Evolutionary conservation across 2,329 filamentous ascomycete species (phyloP).

Genomic region (Mycogone perniciosa): DNA sequence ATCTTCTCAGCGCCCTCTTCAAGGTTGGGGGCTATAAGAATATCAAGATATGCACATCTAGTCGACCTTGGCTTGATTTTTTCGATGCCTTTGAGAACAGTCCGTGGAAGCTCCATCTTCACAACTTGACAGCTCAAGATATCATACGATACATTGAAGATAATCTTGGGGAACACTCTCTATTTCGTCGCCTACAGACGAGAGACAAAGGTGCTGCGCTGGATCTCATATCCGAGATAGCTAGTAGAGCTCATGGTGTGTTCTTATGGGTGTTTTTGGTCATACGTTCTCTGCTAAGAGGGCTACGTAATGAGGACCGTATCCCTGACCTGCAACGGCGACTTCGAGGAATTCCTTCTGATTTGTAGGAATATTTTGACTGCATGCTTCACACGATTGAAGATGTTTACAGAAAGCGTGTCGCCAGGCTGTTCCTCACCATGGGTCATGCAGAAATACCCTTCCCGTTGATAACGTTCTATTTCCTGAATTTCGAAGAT

Average conservation of each 20-base stretch:
- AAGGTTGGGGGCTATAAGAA: conserved; percentile 1
- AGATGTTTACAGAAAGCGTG: neutral
- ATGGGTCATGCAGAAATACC: conserved; percentile 2
- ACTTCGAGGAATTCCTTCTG: conserved; percentile 6
- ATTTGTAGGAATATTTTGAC: conserved; percentile 12
- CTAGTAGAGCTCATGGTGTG: conserved; percentile 12
- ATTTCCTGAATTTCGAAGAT: conserved; percentile 1
- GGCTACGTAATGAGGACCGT: conserved; percentile 1
- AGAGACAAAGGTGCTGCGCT: neutral
- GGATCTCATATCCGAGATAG: conserved; percentile 3
- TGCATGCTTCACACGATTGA: conserved; percentile 9
- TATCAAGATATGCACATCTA: conserved; percentile 16
- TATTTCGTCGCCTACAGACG: conserved; percentile 1
- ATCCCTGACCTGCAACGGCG: conserved; percentile 4
- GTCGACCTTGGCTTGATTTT: conserved; percentile 13
- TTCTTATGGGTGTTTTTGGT: conserved; percentile 20
- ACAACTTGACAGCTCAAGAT: conserved; percentile 13
- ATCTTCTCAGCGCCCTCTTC: conserved; percentile 6
- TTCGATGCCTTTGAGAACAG: conserved; percentile 1
- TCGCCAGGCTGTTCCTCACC: conserved; percentile 2
- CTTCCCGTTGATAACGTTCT: conserved; percentile 5
- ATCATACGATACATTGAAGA: conserved; percentile 10
- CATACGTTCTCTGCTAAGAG: conserved; percentile 6
- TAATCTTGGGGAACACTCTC: neutral
- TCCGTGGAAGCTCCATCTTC: conserved; percentile 10